phyloP scores from a whole-genome alignment of 371 early-diverging fungal genomes.

The Mucor irregularis region DNA sequence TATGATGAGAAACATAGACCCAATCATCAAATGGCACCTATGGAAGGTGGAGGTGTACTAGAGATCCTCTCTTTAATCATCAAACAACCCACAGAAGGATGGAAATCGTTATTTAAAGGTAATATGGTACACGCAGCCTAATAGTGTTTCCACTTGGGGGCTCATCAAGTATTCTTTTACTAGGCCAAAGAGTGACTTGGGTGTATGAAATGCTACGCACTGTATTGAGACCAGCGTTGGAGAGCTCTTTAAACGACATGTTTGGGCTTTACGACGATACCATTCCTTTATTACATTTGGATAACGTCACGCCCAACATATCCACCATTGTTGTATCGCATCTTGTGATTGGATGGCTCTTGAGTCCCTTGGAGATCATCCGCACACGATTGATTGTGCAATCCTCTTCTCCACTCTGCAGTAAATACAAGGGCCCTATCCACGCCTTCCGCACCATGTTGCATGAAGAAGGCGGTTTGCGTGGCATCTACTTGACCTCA shows the following conservation, averaged over 20 bases:
- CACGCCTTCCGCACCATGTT: conserved; percentile 74
- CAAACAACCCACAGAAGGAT: conserved; percentile 68
- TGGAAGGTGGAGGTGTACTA: conserved; percentile 63
- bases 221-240: conserved; percentile 72
- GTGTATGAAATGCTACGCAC: conserved; percentile 69
- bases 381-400: conserved; percentile 76
- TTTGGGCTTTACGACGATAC: conserved; percentile 81
- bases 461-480: conserved; percentile 77
- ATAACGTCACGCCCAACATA: conserved; percentile 61
- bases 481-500: conserved; percentile 63
- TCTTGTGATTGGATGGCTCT: conserved; percentile 63
- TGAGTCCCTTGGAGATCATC: conserved; percentile 79
- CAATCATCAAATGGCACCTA: conserved; percentile 60
- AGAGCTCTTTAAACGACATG: conserved; percentile 71
- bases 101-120: conserved; percentile 68
- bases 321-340: conserved; percentile 70
- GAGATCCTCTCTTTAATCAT: conserved; percentile 49
- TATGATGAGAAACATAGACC: conserved; percentile 63
- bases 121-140: conserved; percentile 19
- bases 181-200: conserved; percentile 77
- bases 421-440: conserved; percentile 73
- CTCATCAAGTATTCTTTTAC: conserved; percentile 16
- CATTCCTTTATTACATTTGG: conserved; percentile 69
- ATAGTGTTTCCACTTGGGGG: too few relatives aligned
- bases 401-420: conserved; percentile 62